phyloP scores from a whole-genome alignment of 202 grass and related monocot species.

The Brachypodium distachyon region DNA sequence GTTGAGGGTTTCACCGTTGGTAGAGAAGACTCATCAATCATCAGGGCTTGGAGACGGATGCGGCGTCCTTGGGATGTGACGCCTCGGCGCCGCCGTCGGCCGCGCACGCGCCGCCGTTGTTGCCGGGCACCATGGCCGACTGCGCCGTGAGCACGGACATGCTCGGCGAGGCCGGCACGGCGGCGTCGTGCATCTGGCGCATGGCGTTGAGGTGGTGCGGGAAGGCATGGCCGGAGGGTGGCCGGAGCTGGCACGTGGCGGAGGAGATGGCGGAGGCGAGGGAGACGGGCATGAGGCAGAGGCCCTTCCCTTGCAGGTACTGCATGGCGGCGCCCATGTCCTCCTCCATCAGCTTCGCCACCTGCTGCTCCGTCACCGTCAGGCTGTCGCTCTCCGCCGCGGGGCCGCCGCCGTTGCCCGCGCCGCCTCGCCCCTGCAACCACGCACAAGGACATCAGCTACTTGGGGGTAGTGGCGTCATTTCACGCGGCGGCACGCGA shows the following conservation, averaged over 20 bases:
- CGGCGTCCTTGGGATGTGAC: constrained; percentile 43
- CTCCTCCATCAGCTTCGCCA: constrained; percentile 64
- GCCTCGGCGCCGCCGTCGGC: constrained; percentile 23
- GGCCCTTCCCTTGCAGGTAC: constrained; percentile 66
- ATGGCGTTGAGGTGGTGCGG: constrained; percentile 42
- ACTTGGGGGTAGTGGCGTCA: constrained; percentile 23
- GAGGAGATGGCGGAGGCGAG: constrained; percentile 59
- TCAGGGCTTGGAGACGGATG: constrained; percentile 54
- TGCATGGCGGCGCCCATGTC: constrained; percentile 66
- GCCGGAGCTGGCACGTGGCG: constrained; percentile 39
- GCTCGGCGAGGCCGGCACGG: constrained; percentile 52
- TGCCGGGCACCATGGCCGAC: constrained; percentile 62
- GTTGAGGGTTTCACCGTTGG: constrained; percentile 5
- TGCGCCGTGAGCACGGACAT: constrained; percentile 63
- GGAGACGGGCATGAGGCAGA: constrained; percentile 62
- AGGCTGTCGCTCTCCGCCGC: constrained; percentile 26
- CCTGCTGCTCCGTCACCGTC: constrained; percentile 56
- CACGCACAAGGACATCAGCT: neutral
- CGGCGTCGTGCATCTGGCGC: constrained; percentile 16
- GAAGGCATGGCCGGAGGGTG: neutral
- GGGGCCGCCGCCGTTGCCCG: neutral
- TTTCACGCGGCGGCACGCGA: constrained; percentile 39
- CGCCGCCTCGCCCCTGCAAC: constrained; percentile 25
- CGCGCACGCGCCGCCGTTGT: constrained; percentile 17
- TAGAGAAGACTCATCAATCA: too few species aligned